Evolutionary conservation across 768 basidiomycete genomes (phyloP).

Genomic region (Mycena maculata): DNA sequence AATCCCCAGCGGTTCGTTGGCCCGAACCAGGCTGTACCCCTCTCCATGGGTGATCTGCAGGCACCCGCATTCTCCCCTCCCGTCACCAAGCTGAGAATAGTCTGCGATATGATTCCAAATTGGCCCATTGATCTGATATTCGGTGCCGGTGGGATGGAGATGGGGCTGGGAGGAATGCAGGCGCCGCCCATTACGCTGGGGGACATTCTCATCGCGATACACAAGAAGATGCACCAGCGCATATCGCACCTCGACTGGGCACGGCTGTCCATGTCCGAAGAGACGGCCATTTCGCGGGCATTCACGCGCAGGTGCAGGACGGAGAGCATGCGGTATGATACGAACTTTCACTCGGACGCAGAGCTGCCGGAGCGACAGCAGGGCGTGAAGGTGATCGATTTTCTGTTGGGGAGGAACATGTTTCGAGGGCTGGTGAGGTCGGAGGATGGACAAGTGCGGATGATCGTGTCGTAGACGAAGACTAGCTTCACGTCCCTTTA

Average conservation of each 20-base stretch:
- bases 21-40: slow-evolving; percentile 48
- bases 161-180: slow-evolving; percentile 22
- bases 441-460: slow-evolving; percentile 51
- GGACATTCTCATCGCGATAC: slow-evolving; percentile 67
- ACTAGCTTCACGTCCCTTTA: no score
- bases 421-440: slow-evolving; percentile 62
- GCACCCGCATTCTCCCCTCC: slow-evolving; percentile 69
- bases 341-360: slow-evolving; percentile 1
- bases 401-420: slow-evolving; percentile 57
- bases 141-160: slow-evolving; percentile 39
- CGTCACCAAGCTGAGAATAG: slow-evolving; percentile 64
- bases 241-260: slow-evolving; percentile 57
- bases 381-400: slow-evolving; percentile 73
- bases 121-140: slow-evolving; percentile 71
- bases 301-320: slow-evolving; percentile 53
- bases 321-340: slow-evolving; percentile 28
- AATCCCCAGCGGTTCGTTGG: slow-evolving; percentile 55
- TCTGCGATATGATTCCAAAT: slow-evolving; percentile 65
- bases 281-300: slow-evolving; percentile 48
- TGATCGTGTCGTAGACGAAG: slow-evolving; percentile 38
- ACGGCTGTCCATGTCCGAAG: slow-evolving; percentile 43
- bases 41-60: slow-evolving; percentile 59
- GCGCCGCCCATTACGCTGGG: slow-evolving; percentile 62
- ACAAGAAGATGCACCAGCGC: slow-evolving; percentile 57
- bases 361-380: slow-evolving; percentile 55